A percentile compares a stretch with the other conserved stretches of the same genome.
Conservation (phyloP, 2,329 filamentous ascomycete species). For the Penicillium sp. region DNA sequence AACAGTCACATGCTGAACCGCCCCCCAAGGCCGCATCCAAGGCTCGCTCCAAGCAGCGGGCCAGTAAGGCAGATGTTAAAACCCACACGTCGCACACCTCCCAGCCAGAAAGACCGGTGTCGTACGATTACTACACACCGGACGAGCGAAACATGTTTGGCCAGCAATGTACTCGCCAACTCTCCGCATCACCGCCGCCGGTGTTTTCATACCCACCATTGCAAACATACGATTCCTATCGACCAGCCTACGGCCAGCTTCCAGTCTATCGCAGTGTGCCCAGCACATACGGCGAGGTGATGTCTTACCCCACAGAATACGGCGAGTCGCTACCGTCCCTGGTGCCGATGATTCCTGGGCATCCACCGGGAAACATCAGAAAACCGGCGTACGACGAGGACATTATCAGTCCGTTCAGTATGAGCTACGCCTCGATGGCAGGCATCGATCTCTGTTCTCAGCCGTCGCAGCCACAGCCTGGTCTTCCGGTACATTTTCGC, state of each 20-base stretch:
- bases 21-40: constrained; percentile 24
- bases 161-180: constrained; percentile 54
- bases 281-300: constrained; percentile 27
- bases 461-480: constrained; percentile 34
- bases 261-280: constrained; percentile 33
- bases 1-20: constrained; percentile 53
- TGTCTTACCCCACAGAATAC: constrained; percentile 38
- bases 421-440: constrained; percentile 57
- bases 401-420: constrained; percentile 55
- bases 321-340: constrained; percentile 40
- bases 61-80: constrained; percentile 27
- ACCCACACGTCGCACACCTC: constrained; percentile 17
- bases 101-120: constrained; percentile 29
- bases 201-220: constrained; percentile 52
- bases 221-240: constrained; percentile 43
- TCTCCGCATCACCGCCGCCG: constrained; percentile 55
- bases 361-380: constrained; percentile 47
- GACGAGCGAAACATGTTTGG: constrained; percentile 55
- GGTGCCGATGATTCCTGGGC: constrained; percentile 41
- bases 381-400: constrained; percentile 50
- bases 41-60: constrained; percentile 24
- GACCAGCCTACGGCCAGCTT: constrained; percentile 32
- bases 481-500: constrained; percentile 43
- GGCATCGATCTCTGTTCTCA: constrained; percentile 49
- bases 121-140: constrained; percentile 32